These are phyloP conservation scores for Chenopodium suecicum DNA, from an alignment of 148 eudicot species.

Conservation along the genomic window DNA sequence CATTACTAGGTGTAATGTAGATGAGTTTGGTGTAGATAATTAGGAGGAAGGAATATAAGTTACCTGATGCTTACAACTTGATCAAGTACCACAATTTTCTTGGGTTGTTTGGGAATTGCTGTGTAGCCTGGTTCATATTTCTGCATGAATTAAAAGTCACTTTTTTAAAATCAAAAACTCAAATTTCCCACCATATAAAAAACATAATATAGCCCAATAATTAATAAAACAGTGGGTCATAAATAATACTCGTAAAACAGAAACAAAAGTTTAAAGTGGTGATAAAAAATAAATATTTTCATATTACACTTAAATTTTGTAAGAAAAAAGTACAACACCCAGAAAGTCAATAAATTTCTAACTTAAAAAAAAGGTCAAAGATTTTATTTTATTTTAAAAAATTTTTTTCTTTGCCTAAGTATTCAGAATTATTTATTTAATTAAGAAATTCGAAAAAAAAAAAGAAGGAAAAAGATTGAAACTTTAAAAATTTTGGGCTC, in stretches of 20 bases:
- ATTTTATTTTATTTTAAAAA: no score
- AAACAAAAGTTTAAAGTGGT: not conserved
- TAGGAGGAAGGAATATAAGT: not conserved
- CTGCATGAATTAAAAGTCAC: constrained; percentile 34
- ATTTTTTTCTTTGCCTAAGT: not conserved
- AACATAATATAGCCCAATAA: not conserved
- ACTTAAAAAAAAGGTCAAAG: not conserved
- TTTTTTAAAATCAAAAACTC: not conserved
- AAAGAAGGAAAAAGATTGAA: not conserved
- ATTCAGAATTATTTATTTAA: not conserved
- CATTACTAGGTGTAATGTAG: no score
- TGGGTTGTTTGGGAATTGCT: constrained; percentile 44
- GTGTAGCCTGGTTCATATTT: constrained; percentile 80
- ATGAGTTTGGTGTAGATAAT: no score
- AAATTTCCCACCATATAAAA: not conserved
- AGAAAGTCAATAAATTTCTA: constrained; percentile 22
- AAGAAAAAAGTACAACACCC: not conserved
- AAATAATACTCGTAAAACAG: not conserved
- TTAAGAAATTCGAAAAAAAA: not conserved
- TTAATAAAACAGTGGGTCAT: not conserved
- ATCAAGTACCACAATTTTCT: constrained; percentile 29
- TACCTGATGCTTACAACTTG: constrained; percentile 64
- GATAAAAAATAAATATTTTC: not conserved
- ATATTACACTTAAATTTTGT: not conserved
- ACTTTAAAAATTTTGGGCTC: constrained; percentile 5